phyloP scores from a whole-genome alignment of 805 yeast species.

The Candida arabinofermentans region DNA sequence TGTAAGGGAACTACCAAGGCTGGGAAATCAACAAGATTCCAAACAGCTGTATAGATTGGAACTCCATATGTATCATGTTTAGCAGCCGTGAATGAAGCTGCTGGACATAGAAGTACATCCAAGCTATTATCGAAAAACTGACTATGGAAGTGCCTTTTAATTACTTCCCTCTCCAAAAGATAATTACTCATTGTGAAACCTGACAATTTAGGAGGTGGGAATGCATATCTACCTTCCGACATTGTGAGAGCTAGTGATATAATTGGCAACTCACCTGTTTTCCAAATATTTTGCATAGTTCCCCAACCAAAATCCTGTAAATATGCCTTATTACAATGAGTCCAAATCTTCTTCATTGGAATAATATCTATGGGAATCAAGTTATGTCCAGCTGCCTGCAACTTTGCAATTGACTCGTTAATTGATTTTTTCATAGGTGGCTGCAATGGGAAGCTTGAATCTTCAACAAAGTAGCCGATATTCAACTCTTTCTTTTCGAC shows the following conservation, averaged over 20 bases:
- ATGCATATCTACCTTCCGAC: slow-evolving; percentile 3
- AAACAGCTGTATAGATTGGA: slow-evolving; percentile 14
- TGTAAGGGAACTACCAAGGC: slow-evolving; percentile 45
- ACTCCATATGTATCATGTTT: slow-evolving; percentile 17
- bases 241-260: slow-evolving; percentile 2
- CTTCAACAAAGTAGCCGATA: slow-evolving; percentile 49
- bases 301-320: neutral
- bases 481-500: slow-evolving; percentile 33
- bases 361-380: slow-evolving; percentile 30
- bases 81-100: slow-evolving; percentile 14
- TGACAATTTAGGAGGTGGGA: slow-evolving; percentile 8
- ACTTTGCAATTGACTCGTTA: slow-evolving; percentile 24
- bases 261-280: slow-evolving; percentile 8
- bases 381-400: slow-evolving; percentile 40
- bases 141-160: slow-evolving; percentile 6
- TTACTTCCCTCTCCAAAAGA: neutral
- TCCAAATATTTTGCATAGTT: neutral
- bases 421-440: slow-evolving; percentile 53
- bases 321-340: slow-evolving; percentile 1
- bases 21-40: slow-evolving; percentile 26
- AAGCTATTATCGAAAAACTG: slow-evolving; percentile 4
- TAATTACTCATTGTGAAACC: neutral
- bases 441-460: slow-evolving; percentile 50
- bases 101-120: slow-evolving; percentile 17
- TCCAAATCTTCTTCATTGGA: neutral